phyloP scores from a whole-genome alignment of 2,329 filamentous ascomycete species.

The Colletotrichum costaricense region DNA sequence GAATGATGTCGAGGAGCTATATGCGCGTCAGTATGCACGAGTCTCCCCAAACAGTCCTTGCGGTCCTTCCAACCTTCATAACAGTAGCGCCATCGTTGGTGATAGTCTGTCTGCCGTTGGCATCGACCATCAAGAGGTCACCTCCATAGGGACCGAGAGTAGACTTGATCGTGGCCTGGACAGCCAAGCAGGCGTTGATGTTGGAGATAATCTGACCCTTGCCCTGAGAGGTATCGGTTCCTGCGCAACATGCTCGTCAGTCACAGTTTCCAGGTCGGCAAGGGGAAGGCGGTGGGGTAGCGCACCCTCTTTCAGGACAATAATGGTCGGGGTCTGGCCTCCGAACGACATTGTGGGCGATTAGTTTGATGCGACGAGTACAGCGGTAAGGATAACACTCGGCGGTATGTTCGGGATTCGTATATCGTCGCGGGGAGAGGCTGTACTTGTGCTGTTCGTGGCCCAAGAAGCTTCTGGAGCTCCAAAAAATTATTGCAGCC shows the following conservation, averaged over 20 bases:
- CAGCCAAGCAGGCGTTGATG: constrained; percentile 97
- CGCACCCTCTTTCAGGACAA: constrained; percentile 96
- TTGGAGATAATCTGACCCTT: constrained; percentile 97
- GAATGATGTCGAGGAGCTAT: constrained; percentile 96
- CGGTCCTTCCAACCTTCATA: constrained; percentile 80
- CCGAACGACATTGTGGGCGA: constrained; percentile 85
- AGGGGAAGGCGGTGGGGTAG: constrained; percentile 51
- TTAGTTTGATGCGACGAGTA: constrained; percentile 5
- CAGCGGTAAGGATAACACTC: neutral
- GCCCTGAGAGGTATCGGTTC: constrained; percentile 96
- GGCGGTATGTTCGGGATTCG: neutral
- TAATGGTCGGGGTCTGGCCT: constrained; percentile 96
- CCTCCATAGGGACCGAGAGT: constrained; percentile 97
- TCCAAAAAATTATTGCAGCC: constrained; percentile 64
- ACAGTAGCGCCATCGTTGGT: constrained; percentile 99
- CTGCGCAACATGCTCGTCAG: constrained; percentile 57
- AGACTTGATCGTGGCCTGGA: constrained; percentile 94
- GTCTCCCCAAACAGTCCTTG: neutral
- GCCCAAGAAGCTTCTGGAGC: constrained; percentile 53
- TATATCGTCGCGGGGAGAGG: constrained; percentile 26
- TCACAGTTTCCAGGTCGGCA: constrained; percentile 38
- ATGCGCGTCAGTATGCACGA: neutral
- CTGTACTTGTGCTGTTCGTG: constrained; percentile 37
- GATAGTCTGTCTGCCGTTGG: constrained; percentile 95
- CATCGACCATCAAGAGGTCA: constrained; percentile 94